Conservation (phyloP, 768 basidiomycete genomes). For the Dentipellis sp. region DNA sequence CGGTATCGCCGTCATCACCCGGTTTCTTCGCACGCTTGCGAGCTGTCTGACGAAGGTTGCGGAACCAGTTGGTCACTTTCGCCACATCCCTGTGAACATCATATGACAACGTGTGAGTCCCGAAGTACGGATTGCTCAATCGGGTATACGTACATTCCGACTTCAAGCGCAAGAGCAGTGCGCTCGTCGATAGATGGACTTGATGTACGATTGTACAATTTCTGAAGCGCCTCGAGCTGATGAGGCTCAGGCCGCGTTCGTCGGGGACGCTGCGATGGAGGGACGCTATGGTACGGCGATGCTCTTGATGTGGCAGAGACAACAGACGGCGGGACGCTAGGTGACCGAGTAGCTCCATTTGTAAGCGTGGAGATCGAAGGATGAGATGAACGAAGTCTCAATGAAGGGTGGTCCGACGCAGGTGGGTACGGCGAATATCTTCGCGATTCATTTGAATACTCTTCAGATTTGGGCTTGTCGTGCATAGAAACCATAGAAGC, state of each 20-base stretch:
- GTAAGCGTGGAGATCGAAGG: conserved; percentile 25
- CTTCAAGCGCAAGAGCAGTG: conserved; percentile 58
- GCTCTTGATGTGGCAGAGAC: conserved; percentile 31
- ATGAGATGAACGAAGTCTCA: conserved; percentile 32
- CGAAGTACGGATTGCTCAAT: conserved; percentile 23
- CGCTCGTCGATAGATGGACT: conserved; percentile 79
- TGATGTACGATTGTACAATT: conserved; percentile 54
- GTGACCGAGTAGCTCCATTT: conserved; percentile 25
- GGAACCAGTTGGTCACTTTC: conserved; percentile 85
- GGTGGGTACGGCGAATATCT: conserved; percentile 23
- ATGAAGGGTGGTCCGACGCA: conserved; percentile 19
- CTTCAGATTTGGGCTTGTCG: conserved; percentile 15
- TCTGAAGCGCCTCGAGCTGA: conserved; percentile 69
- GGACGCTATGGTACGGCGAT: conserved; percentile 34
- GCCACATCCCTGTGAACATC: conserved; percentile 49
- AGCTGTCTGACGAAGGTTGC: conserved; percentile 76
- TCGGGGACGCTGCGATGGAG: conserved; percentile 42
- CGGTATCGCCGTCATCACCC: conserved; percentile 34
- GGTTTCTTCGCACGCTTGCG: conserved; percentile 54
- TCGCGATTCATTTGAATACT: conserved; percentile 13
- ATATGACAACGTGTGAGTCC: conserved; percentile 3
- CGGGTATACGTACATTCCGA: conserved; percentile 45
- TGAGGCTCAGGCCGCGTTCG: conserved; percentile 73
- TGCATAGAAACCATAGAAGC: conserved; percentile 19
- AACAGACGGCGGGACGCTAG: conserved; percentile 17